Percentiles rank a stretch among this genome's conserved stretches.
Conservation (phyloP, 2,329 filamentous ascomycete genomes). For the Cladosporium cucumerinum region DNA sequence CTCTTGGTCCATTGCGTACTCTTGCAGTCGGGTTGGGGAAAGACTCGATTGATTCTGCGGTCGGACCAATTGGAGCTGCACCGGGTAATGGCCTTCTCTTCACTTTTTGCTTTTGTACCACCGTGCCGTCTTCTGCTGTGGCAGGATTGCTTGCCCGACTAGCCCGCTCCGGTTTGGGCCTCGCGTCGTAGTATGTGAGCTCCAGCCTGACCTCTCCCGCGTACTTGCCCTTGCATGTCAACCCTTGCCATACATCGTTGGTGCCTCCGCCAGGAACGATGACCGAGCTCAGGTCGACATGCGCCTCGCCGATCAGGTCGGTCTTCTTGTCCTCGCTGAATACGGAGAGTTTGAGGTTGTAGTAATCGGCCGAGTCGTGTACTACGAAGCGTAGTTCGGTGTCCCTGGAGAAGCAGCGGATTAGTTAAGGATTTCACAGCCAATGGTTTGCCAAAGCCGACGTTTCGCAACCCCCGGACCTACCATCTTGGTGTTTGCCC, state of each 20-base stretch:
- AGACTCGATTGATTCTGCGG: conserved; percentile 3
- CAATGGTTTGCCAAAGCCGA: conserved; percentile 9
- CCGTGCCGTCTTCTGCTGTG: conserved; percentile 29
- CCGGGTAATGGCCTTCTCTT: conserved; percentile 79
- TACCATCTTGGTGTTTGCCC: conserved; percentile 96
- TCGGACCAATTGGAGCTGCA: conserved; percentile 24
- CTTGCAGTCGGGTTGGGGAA: conserved; percentile 1
- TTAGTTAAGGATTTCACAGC: conserved; percentile 7
- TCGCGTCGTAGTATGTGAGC: conserved; percentile 90
- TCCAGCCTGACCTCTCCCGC: conserved; percentile 93
- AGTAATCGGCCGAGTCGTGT: conserved; percentile 95
- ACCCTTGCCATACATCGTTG: conserved; percentile 84
- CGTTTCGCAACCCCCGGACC: conserved; percentile 31
- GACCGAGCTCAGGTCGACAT: conserved; percentile 78
- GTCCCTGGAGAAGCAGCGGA: conserved; percentile 63
- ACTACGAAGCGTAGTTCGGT: conserved; percentile 95
- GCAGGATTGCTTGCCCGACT: conserved; percentile 42
- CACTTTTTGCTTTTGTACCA: conserved; percentile 41
- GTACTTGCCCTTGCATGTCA: conserved; percentile 89
- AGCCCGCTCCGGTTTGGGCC: conserved; percentile 69
- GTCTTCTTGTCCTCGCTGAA: conserved; percentile 99
- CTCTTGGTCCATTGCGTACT: conserved; percentile 33
- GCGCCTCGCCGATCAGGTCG: conserved; percentile 91
- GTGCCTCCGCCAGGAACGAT: conserved; percentile 86
- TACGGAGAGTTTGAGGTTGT: conserved; percentile 88